Conservation (phyloP, 768 basidiomycete genomes). For the Mycena epipterygia region DNA sequence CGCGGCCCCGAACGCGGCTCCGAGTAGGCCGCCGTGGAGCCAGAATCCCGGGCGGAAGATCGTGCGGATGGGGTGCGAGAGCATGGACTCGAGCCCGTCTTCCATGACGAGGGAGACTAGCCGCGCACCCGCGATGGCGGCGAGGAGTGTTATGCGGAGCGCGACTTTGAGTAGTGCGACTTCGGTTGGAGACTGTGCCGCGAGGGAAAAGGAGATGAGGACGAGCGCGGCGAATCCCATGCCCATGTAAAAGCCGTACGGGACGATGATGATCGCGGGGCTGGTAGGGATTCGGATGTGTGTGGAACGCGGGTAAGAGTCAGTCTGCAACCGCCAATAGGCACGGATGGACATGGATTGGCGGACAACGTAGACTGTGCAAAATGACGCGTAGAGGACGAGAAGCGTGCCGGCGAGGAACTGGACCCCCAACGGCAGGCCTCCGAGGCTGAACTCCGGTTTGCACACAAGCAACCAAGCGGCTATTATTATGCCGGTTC, state of each 20-base stretch:
- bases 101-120: slow-evolving; percentile 37
- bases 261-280: slow-evolving; percentile 30
- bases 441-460: not conserved
- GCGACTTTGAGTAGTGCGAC: not conserved
- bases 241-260: slow-evolving; percentile 36
- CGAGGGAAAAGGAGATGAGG: slow-evolving; percentile 22
- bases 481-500: slow-evolving; percentile 3
- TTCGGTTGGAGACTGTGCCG: not conserved
- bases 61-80: slow-evolving; percentile 24
- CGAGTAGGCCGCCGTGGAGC: slow-evolving; percentile 36
- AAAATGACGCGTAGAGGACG: slow-evolving; percentile 27
- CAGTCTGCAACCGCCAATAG: not conserved
- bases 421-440: slow-evolving; percentile 18
- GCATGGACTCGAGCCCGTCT: slow-evolving; percentile 23
- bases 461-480: slow-evolving; percentile 16
- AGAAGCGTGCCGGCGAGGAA: slow-evolving; percentile 15
- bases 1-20: slow-evolving; percentile 25
- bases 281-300: slow-evolving; percentile 30
- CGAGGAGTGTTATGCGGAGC: slow-evolving; percentile 24
- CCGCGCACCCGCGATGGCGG: slow-evolving; percentile 29
- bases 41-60: slow-evolving; percentile 34
- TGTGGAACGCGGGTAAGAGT: slow-evolving; percentile 4
- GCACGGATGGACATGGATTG: slow-evolving; percentile 19
- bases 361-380: slow-evolving; percentile 26
- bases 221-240: slow-evolving; percentile 33